Evolutionary conservation across 495 filamentous ascomycete genomes (phyloP), one percentile per base, ranked within the genome.

Genomic region (Penicillium paradoxum): DNA sequence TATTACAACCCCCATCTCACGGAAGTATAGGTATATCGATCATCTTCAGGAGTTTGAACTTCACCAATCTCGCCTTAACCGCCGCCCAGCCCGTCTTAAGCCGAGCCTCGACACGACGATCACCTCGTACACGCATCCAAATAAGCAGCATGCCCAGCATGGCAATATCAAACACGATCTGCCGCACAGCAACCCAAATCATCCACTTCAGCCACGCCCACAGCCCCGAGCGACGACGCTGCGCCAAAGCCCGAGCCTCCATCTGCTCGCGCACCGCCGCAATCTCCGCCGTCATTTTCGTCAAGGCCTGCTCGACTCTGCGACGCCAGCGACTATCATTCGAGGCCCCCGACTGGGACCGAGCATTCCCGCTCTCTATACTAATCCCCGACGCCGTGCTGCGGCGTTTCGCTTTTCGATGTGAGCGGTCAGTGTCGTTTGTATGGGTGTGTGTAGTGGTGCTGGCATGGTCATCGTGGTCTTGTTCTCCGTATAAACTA

Each of bases 211-310:
- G 10, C 87, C 88, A 96, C n/a, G 85, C 78, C 55, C 76, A 76
- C 15, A 90, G 49, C 29, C 75, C 78, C 22, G 73, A 77, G 37
- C 81, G 76, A 47, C 79, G 70, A 13, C 69, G 63, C 38, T 65
- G 56, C 39, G 67, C 64, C 18, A 71, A 36, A 14, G 67, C 57
- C 29, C 72, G 74, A 2, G 82, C 78, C 49, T 95, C 88, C 56
- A 97, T 86, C 64, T 96, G 89, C 68, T 98, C 93, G 19, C 93
- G 79, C 56, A 96, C 73, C n/a, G 93, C 93, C 4, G 93, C 89
- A 15, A 97, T 82, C 70, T 98, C 93, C 13, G 91, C 85, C 36
- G 91, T 93, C 75, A 98, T 85, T 59, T 88, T 88, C 37, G 91
- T 86, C 49, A 97, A 81, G 25, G 90, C 89, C 38, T 86, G 80